These are phyloP conservation scores for Candida germanica DNA, from an alignment of 805 yeast species.

Conservation along the genomic window DNA sequence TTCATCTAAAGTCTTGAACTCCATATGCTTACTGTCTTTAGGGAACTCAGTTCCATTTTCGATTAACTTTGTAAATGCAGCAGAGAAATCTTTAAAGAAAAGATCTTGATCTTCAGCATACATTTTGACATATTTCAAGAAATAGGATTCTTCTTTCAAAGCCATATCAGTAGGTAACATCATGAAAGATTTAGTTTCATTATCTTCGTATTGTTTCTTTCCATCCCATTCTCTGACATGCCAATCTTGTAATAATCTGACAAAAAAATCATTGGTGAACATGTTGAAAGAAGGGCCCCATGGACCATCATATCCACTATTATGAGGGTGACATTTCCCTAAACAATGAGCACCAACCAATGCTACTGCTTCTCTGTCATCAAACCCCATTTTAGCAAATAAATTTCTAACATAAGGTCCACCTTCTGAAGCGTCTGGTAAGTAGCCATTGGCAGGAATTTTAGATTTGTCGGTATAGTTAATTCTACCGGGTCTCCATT, in stretches of 20 bases:
- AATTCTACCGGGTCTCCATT: slow-evolving; percentile 81
- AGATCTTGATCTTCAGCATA: slow-evolving; percentile 49
- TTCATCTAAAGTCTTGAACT: slow-evolving; percentile 68
- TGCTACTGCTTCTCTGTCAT: slow-evolving; percentile 40
- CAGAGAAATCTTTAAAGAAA: slow-evolving; percentile 49
- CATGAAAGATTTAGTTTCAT: slow-evolving; percentile 41
- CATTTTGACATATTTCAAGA: slow-evolving; percentile 43
- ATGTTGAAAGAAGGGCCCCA: slow-evolving; percentile 43
- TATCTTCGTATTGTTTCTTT: slow-evolving; percentile 39
- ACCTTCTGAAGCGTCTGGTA: slow-evolving; percentile 71
- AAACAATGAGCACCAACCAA: slow-evolving; percentile 43
- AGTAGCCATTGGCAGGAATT: slow-evolving; percentile 63
- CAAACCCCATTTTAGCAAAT: slow-evolving; percentile 53
- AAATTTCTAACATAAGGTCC: slow-evolving; percentile 62
- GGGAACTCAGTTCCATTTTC: slow-evolving; percentile 52
- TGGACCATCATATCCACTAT: slow-evolving; percentile 42
- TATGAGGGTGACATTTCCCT: slow-evolving; percentile 36
- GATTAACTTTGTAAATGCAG: slow-evolving; percentile 44
- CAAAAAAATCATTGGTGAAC: slow-evolving; percentile 41
- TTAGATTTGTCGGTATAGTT: slow-evolving; percentile 49
- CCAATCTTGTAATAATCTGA: slow-evolving; percentile 52
- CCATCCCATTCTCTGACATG: slow-evolving; percentile 42
- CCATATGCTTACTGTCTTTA: slow-evolving; percentile 38
- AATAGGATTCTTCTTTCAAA: slow-evolving; percentile 44
- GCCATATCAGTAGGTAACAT: slow-evolving; percentile 61